Conservation (phyloP, 2,329 filamentous ascomycete genomes). For the Zasmidium angulare region DNA sequence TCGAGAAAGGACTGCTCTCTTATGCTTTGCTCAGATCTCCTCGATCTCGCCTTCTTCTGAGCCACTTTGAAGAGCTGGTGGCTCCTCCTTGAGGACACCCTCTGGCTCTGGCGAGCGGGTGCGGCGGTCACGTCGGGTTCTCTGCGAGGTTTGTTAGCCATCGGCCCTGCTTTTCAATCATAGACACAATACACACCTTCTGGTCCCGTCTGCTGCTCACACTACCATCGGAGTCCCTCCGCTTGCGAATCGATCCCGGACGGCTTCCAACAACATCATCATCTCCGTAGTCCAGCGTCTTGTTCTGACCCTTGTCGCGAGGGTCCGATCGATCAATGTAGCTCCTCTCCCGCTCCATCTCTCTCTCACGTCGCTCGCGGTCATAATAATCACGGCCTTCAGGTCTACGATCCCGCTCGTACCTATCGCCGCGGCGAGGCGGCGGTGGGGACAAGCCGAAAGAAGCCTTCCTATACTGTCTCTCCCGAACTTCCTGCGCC, state of each 20-base stretch:
- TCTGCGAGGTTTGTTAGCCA: slow-evolving; percentile 1
- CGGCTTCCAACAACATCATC: slow-evolving; percentile 50
- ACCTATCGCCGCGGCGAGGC: slow-evolving; percentile 34
- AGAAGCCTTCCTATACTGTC: slow-evolving; percentile 77
- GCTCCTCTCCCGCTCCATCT: slow-evolving; percentile 83
- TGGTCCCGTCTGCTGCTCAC: slow-evolving; percentile 39
- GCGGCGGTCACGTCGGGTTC: slow-evolving; percentile 25
- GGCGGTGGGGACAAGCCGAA: slow-evolving; percentile 38
- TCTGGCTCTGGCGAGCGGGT: slow-evolving; percentile 24
- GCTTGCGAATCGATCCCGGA: slow-evolving; percentile 63
- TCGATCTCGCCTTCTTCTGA: slow-evolving; percentile 99
- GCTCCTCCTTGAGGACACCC: slow-evolving; percentile 49
- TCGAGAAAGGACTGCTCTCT: neutral
- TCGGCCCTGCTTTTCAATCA: neutral
- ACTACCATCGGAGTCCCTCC: slow-evolving; percentile 62
- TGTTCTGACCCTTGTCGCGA: slow-evolving; percentile 72
- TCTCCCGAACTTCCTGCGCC: slow-evolving; percentile 89
- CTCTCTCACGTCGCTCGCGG: slow-evolving; percentile 80
- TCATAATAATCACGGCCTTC: slow-evolving; percentile 63
- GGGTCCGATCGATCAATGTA: slow-evolving; percentile 82
- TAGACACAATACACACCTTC: slow-evolving; percentile 39
- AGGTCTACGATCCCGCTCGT: slow-evolving; percentile 26
- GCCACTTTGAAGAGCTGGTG: slow-evolving; percentile 69
- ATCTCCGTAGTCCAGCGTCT: slow-evolving; percentile 90
- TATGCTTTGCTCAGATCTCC: slow-evolving; percentile 53